Conservation (phyloP, 371 early-diverging fungal genomes). For the Sporodiniella umbellata region DNA sequence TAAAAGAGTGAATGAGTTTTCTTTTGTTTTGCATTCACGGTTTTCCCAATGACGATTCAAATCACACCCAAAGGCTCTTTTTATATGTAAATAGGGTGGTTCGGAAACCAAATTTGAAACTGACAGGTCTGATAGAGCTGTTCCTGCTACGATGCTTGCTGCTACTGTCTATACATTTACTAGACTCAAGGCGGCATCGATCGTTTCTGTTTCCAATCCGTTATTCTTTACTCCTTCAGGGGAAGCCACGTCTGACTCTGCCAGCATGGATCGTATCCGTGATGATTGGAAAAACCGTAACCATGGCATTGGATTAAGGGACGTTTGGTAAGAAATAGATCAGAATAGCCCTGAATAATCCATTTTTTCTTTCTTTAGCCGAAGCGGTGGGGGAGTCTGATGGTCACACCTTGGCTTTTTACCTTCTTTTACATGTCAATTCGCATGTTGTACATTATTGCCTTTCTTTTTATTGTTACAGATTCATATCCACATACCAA, state of each 20-base stretch:
- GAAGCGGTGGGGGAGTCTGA: neutral
- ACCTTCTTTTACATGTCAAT: too few species aligned
- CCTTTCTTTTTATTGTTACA: too few species aligned
- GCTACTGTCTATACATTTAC: constrained; percentile 9
- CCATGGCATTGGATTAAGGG: constrained; percentile 39
- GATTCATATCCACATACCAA: too few species aligned
- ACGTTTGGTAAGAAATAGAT: constrained; percentile 30
- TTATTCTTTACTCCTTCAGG: constrained; percentile 33
- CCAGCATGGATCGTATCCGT: constrained; percentile 34
- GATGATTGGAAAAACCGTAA: constrained; percentile 40
- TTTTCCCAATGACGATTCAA: neutral
- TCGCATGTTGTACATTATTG: too few species aligned
- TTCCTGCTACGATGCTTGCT: constrained; percentile 11
- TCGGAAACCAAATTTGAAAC: too few species aligned
- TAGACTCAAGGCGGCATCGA: constrained; percentile 7
- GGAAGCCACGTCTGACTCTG: constrained; percentile 30
- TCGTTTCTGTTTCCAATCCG: constrained; percentile 19
- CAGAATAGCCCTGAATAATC: neutral
- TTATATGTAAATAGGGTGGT: constrained; percentile 9
- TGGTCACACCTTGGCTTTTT: neutral
- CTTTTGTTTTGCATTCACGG: neutral
- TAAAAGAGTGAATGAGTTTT: neutral
- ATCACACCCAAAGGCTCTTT: constrained; percentile 3
- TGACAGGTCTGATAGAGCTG: constrained; percentile 4
- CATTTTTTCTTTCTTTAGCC: neutral